Conservation (phyloP, 2,329 filamentous ascomycete genomes). For the Colletotrichum filicis region DNA sequence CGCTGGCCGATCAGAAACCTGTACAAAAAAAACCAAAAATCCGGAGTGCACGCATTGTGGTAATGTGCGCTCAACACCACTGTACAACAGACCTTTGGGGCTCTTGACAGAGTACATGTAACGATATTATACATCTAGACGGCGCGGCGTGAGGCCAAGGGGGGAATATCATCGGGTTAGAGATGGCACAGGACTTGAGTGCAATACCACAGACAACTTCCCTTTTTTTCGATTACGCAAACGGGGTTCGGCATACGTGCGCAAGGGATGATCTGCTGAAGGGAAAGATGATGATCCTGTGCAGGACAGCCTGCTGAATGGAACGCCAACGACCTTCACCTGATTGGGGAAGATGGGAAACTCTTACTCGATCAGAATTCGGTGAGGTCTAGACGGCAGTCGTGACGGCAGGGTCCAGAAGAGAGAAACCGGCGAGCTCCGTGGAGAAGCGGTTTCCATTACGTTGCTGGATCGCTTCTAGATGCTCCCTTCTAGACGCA, state of each 20-base stretch:
- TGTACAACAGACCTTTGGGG: conserved; percentile 32
- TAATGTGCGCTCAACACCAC: conserved; percentile 25
- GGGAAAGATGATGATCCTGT: background rate
- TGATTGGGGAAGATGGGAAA: conserved; percentile 21
- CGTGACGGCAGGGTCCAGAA: background rate
- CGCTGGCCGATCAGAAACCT: background rate
- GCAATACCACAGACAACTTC: conserved; percentile 28
- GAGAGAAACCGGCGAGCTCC: conserved; percentile 8
- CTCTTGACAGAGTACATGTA: conserved; percentile 33
- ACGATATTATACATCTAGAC: conserved; percentile 36
- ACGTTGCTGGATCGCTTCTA: conserved; percentile 16
- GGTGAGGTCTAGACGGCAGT: background rate
- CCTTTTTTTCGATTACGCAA: background rate
- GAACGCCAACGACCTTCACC: background rate
- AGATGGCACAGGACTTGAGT: conserved; percentile 15
- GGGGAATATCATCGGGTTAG: conserved; percentile 5
- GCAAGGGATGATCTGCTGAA: background rate
- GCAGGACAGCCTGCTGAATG: background rate
- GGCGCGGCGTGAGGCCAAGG: conserved; percentile 1
- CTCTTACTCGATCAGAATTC: conserved; percentile 21
- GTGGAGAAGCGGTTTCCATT: conserved; percentile 26
- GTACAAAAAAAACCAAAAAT: conserved; percentile 24
- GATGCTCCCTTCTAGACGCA: background rate
- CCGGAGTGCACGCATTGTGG: conserved; percentile 30
- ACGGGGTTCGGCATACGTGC: background rate